Evolutionary conservation across 768 basidiomycete species (phyloP).

Genomic region (Cystobasidium ongulense): DNA sequence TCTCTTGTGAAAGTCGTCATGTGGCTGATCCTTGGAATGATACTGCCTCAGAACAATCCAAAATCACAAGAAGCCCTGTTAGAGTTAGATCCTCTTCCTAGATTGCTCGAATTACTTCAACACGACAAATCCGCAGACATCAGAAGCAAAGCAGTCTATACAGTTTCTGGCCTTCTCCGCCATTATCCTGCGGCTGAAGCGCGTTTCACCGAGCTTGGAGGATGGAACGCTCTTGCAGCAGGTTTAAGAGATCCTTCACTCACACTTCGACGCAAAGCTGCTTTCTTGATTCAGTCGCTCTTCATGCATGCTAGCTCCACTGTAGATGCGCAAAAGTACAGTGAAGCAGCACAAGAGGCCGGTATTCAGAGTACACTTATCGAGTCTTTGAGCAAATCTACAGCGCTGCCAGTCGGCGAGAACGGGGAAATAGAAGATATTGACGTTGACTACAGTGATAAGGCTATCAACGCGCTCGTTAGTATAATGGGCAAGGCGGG

Average conservation of each 20-base stretch:
- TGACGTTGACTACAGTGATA: slow-evolving; percentile 38
- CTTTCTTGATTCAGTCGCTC: slow-evolving; percentile 67
- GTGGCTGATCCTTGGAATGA: background rate
- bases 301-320: slow-evolving; percentile 51
- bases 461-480: slow-evolving; percentile 38
- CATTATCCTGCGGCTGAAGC: slow-evolving; percentile 64
- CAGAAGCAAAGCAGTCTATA: slow-evolving; percentile 60
- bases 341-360: slow-evolving; percentile 15
- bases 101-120: slow-evolving; percentile 57
- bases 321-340: slow-evolving; percentile 31
- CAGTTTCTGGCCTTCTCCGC: slow-evolving; percentile 67
- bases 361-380: slow-evolving; percentile 29
- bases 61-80: slow-evolving; percentile 60
- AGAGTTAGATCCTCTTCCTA: slow-evolving; percentile 57
- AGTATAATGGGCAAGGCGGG: background rate
- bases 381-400: slow-evolving; percentile 21
- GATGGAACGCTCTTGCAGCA: slow-evolving; percentile 58
- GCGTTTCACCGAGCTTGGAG: slow-evolving; percentile 52
- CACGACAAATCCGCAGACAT: slow-evolving; percentile 47
- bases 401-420: slow-evolving; percentile 33
- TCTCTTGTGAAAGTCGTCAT: background rate
- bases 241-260: slow-evolving; percentile 61
- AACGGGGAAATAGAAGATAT: slow-evolving; percentile 33
- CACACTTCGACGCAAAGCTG: slow-evolving; percentile 64
- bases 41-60: slow-evolving; percentile 64